phyloP scores from a whole-genome alignment of 2,329 filamentous ascomycete species.

The Sphaerulina populicola region DNA sequence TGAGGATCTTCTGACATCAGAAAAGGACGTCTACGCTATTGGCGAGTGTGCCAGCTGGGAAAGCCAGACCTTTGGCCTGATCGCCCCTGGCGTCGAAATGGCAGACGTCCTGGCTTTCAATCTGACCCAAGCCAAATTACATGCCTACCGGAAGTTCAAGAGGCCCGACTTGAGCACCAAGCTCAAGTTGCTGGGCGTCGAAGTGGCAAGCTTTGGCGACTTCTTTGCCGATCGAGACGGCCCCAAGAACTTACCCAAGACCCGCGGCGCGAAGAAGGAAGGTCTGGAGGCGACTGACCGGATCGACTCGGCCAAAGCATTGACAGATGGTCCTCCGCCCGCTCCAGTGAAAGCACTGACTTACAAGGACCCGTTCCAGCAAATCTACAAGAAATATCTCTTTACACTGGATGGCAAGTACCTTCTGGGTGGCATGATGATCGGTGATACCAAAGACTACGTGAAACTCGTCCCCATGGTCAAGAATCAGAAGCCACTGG shows the following conservation, averaged over 20 bases:
- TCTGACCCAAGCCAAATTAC: slow-evolving; percentile 69
- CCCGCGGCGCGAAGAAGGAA: slow-evolving; percentile 42
- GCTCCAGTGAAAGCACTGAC: slow-evolving; percentile 70
- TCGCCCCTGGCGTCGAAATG: slow-evolving; percentile 86
- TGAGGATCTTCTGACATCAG: slow-evolving; percentile 59
- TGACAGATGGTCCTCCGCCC: slow-evolving; percentile 49
- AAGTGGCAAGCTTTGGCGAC: slow-evolving; percentile 88
- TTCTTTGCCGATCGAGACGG: slow-evolving; percentile 87
- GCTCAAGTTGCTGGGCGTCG: slow-evolving; percentile 78
- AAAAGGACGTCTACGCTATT: slow-evolving; percentile 70
- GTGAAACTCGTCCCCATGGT: slow-evolving; percentile 82
- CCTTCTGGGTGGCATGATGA: slow-evolving; percentile 93
- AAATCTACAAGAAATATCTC: slow-evolving; percentile 88
- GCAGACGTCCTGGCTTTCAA: slow-evolving; percentile 87
- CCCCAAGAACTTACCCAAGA: slow-evolving; percentile 62
- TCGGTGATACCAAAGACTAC: slow-evolving; percentile 84
- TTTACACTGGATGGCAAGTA: slow-evolving; percentile 87
- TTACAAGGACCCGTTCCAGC: slow-evolving; percentile 79
- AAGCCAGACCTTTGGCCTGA: slow-evolving; percentile 76
- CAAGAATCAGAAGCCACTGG: slow-evolving; percentile 70
- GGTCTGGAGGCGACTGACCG: slow-evolving; percentile 36
- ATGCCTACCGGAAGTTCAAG: slow-evolving; percentile 63
- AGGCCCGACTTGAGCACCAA: slow-evolving; percentile 84
- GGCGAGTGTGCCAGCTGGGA: slow-evolving; percentile 90
- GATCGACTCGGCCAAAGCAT: slow-evolving; percentile 37